phyloP scores from a whole-genome alignment of 495 filamentous ascomycete species.

The Opeltia flavorubescens region DNA sequence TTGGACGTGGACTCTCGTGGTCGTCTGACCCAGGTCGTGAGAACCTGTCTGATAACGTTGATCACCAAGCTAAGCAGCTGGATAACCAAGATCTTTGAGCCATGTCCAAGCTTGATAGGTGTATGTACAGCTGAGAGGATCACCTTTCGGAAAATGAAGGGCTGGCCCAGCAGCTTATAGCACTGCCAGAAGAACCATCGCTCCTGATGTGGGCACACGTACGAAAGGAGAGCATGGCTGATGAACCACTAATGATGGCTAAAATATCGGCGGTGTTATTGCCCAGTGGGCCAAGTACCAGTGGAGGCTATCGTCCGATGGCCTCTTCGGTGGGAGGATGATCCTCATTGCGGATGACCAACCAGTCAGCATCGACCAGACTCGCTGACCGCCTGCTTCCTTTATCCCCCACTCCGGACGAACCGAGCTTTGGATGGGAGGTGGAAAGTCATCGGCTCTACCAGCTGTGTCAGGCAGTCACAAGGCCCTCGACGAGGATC shows the following conservation, averaged over 20 bases:
- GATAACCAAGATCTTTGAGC: not conserved
- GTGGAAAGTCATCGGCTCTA: not conserved
- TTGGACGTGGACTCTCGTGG: not conserved
- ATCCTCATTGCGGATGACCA: not conserved
- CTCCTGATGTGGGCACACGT: not conserved
- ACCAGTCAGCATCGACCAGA: not conserved
- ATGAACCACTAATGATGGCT: not conserved
- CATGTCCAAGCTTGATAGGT: not conserved
- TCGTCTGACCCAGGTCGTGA: not conserved
- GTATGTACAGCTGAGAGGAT: no score
- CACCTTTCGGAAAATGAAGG: no score
- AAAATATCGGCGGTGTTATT: not conserved
- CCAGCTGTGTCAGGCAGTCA: constrained; percentile 1
- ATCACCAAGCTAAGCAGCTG: not conserved
- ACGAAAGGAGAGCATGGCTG: not conserved
- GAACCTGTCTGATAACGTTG: not conserved
- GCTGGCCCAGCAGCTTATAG: no score
- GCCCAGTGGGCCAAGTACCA: not conserved
- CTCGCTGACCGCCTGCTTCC: not conserved
- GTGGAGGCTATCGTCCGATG: not conserved
- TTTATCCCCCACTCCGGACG: not conserved
- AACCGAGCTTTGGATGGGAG: not conserved
- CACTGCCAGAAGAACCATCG: no score
- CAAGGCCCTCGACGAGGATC: not conserved
- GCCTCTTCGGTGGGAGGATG: not conserved